phyloP scores from a whole-genome alignment of 164 flowering plant species.

The Umbilicus rupestris region DNA sequence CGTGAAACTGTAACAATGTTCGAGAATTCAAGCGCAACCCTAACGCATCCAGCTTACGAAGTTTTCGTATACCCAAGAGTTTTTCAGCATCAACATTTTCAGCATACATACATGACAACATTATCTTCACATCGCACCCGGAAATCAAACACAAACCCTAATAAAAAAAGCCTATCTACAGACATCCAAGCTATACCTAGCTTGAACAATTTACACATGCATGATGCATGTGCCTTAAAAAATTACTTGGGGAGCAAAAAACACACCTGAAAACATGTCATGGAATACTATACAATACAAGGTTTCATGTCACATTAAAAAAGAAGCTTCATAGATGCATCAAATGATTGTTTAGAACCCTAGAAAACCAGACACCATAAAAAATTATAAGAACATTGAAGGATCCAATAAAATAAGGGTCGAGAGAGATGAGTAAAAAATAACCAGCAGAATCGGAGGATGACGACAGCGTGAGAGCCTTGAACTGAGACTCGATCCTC shows the following conservation, averaged over 20 bases:
- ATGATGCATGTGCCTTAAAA: neutral
- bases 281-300: neutral
- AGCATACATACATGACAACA: too few species aligned
- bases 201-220: neutral
- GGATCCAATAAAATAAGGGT: neutral
- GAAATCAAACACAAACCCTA: too few species aligned
- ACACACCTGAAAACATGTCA: neutral
- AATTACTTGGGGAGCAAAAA: neutral
- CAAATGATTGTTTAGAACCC: neutral
- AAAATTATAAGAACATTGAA: neutral
- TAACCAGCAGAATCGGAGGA: constrained; percentile 5
- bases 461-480: constrained; percentile 26
- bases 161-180: too few species aligned
- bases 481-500: constrained; percentile 7
- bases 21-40: too few species aligned
- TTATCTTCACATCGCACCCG: too few species aligned
- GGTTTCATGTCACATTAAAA: neutral
- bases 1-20: too few species aligned
- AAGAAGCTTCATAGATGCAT: neutral
- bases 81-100: too few species aligned
- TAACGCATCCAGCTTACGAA: too few species aligned
- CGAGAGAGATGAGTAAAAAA: neutral
- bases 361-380: neutral
- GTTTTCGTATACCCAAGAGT: too few species aligned
- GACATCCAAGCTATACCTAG: neutral